Evolutionary conservation across 768 basidiomycete species (phyloP), one percentile per base, ranked within the genome.

Genomic region (Agrocybe pediades): DNA sequence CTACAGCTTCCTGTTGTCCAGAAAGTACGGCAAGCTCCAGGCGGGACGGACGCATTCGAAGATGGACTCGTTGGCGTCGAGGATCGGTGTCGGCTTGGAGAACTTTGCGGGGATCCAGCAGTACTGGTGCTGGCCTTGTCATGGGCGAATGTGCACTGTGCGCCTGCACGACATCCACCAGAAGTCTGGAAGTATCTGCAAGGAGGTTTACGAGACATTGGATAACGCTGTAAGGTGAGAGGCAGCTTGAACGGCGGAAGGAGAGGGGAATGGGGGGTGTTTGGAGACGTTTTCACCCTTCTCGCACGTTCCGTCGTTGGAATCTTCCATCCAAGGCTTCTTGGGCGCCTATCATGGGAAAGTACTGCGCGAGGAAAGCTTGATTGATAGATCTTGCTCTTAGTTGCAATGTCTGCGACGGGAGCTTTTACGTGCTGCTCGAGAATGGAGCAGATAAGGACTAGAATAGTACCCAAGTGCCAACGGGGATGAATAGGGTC

Each of bases 1-100:
- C 57, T 71, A 64, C 83, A 85, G 39, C 55, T 65, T 9, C 82
- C 83, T 0, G 58, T 65, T 1, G 69, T 64, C 80, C 80, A 84
- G 60, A 68, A 85, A 57, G 65, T 76, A 21, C 56, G 65, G 65
- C 83, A 85, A 7, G 71, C 66, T 2, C 79, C 79, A 19, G 24
- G 41, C 44, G 53, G 57, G 29, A 53, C 27, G 13, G 49, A 17
- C 46, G 51, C 21, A 19, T 9, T 11, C 11, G 51, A 9, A 9
- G 27, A 20, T n/a, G 43, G 2, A 20, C 17, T 20, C 3, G 27
- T 39, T 45, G 21, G 26, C 3, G 11, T 36, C n/a, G 33, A 13
- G 4, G 33, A 36, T 11, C 11, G 13, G 33, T 3, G 33, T 36
- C 13, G 33, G 11, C 33, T 36, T 36, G 5, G 33, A 13, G 33